Evolutionary conservation across 108 stramenopile genomes (phyloP), one percentile per base, ranked within the genome.

Genomic region (Licmophora abbreviata): DNA sequence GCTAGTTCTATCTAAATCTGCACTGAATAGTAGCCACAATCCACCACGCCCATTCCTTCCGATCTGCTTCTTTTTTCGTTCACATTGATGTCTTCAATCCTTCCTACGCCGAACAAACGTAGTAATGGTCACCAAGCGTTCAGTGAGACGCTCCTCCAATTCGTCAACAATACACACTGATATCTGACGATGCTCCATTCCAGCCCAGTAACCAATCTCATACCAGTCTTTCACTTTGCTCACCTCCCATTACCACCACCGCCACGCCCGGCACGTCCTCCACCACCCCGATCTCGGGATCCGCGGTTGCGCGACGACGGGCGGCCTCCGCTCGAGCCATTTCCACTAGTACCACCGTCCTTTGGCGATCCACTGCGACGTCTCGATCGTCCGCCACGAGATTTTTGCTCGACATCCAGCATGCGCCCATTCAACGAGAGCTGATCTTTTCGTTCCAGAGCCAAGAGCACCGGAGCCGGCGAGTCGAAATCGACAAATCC

Each of bases 401-500:
- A 67, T 57, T 78, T 78, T 62, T 78, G 77, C 30, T 73, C 73
- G 8, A 78, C 58, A 23, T 63, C 70, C 40, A 78, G 35, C 8
- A 51, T 51, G 18, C 40, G 32, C 25, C 71, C 77, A 35, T 69
- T 56, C 61, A 72, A 73, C 22, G 60, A 35, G 24, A 78, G 56
- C 24, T 67, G 57, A 30, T 58, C 37, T 29, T 62, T 54, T 21
- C 44, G 59, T 21, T 66, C 68, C 14, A 90, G 58, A 11, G 79
- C 77, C 18, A 79, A 79, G 58, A 72, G 29, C 20, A 85, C 84
- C 1, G 83, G 81, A 29, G 69, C 66, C 6, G 73, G 51, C 12
- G 74, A 68, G 58, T 83, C 84, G 59, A 74, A 90, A 48, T 90
- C 88, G 0, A 90, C 83, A 71, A 90, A 90, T n/a, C 76, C 81